phyloP scores from a whole-genome alignment of 1,284 basidiomycete genomes.

The Phellopilus nigrolimitatus region DNA sequence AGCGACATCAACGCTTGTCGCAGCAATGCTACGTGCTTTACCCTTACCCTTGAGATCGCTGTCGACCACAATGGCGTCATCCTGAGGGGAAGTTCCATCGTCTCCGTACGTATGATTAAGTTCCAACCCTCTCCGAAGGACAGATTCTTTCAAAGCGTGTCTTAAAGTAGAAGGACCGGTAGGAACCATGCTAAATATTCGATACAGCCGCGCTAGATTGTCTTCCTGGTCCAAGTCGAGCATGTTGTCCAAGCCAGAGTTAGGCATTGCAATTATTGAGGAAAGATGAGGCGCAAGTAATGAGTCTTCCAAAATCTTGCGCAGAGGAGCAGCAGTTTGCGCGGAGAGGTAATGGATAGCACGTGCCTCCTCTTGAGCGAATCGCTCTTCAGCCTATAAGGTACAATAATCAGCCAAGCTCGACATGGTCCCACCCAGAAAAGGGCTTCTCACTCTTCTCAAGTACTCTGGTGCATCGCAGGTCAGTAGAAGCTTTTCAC shows the following conservation, averaged over 20 bases:
- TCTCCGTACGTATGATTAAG: slow-evolving; percentile 60
- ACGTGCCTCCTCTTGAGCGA: slow-evolving; percentile 83
- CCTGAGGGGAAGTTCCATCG: slow-evolving; percentile 32
- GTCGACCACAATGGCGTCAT: slow-evolving; percentile 33
- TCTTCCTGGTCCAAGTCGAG: slow-evolving; percentile 76
- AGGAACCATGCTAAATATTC: slow-evolving; percentile 71
- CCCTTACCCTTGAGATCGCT: slow-evolving; percentile 54
- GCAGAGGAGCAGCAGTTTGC: slow-evolving; percentile 67
- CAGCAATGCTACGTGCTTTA: slow-evolving; percentile 44
- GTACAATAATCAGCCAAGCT: slow-evolving; percentile 2
- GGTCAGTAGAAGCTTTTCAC: slow-evolving; percentile 61
- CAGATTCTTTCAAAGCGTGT: slow-evolving; percentile 69
- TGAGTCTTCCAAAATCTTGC: slow-evolving; percentile 71
- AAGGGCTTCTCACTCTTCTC: slow-evolving; percentile 51
- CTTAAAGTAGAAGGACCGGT: slow-evolving; percentile 66
- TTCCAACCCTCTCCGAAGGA: slow-evolving; percentile 73
- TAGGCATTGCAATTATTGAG: slow-evolving; percentile 73
- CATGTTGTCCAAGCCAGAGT: slow-evolving; percentile 87
- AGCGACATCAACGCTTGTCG: slow-evolving; percentile 54
- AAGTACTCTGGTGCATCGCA: slow-evolving; percentile 86
- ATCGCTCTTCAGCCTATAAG: slow-evolving; percentile 73
- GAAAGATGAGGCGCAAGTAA: slow-evolving; percentile 78
- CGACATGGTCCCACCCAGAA: slow-evolving; percentile 13
- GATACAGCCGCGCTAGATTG: slow-evolving; percentile 80
- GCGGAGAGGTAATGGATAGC: slow-evolving; percentile 88